Percentiles rank a stretch among this genome's conserved stretches.
These are phyloP conservation scores for Pugionium dolabratum DNA, from an alignment of 345 rosid species.

Conservation along the genomic window DNA sequence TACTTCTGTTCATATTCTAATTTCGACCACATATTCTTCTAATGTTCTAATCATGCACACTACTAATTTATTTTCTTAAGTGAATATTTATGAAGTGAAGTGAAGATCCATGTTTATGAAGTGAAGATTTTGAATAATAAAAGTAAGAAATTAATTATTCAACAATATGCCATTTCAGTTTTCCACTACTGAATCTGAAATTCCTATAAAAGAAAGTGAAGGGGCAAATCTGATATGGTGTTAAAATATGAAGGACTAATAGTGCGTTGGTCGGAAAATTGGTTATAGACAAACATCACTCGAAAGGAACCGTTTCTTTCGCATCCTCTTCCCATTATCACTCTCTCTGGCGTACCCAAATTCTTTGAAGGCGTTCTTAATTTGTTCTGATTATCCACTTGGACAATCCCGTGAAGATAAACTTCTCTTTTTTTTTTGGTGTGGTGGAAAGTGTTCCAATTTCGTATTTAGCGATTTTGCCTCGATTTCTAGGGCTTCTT, in stretches of 20 bases:
- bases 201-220: neutral
- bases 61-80: no score
- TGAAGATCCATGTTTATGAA: no score
- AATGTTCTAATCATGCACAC: neutral
- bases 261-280: neutral
- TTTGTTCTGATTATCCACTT: slow-evolving; percentile 35
- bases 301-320: slow-evolving; percentile 33
- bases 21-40: slow-evolving; percentile 1
- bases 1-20: neutral
- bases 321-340: slow-evolving; percentile 23
- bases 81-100: no score
- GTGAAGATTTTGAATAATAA: no score
- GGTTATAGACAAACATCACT: slow-evolving; percentile 24
- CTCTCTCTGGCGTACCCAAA: slow-evolving; percentile 33
- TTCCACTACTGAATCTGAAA: no score
- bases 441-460: slow-evolving; percentile 20
- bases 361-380: slow-evolving; percentile 18
- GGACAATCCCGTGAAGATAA: slow-evolving; percentile 16
- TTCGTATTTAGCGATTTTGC: neutral
- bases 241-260: slow-evolving; percentile 6
- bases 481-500: slow-evolving; percentile 13
- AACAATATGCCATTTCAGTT: no score
- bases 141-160: no score
- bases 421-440: slow-evolving; percentile 13
- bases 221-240: neutral